Percentiles rank a stretch among this genome's conserved stretches.
Evolutionary conservation across 805 yeast genomes (phyloP).

Genomic region (Scheffersomyces ergatensis): DNA sequence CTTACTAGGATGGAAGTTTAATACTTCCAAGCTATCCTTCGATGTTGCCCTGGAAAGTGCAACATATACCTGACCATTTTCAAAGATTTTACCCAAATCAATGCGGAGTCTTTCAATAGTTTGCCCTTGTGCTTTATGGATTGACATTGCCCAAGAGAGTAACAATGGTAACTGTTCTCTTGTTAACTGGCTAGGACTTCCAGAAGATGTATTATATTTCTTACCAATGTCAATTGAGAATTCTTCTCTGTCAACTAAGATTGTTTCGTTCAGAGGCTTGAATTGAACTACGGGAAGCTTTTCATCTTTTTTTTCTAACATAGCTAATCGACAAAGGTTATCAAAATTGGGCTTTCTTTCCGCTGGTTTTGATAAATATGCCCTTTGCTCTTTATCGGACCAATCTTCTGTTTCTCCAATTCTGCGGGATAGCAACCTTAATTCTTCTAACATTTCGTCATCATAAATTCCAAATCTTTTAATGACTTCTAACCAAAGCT

Average conservation of each 20-base stretch:
- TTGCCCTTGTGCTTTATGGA: conserved; percentile 85
- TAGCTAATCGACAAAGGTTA: conserved; percentile 17
- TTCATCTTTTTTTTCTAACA: conserved; percentile 16
- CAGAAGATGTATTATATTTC: background rate
- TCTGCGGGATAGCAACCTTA: conserved; percentile 17
- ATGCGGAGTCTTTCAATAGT: conserved; percentile 70
- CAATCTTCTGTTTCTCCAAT: conserved; percentile 19
- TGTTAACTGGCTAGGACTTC: conserved; percentile 19
- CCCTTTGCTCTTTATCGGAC: conserved; percentile 13
- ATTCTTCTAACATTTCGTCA: conserved; percentile 19
- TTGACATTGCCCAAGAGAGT: conserved; percentile 80
- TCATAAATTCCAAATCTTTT: conserved; percentile 19
- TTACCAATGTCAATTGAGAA: conserved; percentile 17
- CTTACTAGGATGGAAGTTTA: conserved; percentile 58
- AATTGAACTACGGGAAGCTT: conserved; percentile 48
- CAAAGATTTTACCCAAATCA: conserved; percentile 65
- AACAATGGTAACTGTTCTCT: conserved; percentile 67
- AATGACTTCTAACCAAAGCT: conserved; percentile 19
- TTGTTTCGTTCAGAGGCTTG: conserved; percentile 25
- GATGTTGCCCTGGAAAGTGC: conserved; percentile 78
- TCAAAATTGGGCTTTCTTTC: conserved; percentile 21
- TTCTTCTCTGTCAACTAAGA: conserved; percentile 35
- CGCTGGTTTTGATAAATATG: conserved; percentile 18
- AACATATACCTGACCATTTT: conserved; percentile 82
- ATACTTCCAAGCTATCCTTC: conserved; percentile 61